Percentiles rank a stretch among this genome's conserved stretches.
Evolutionary conservation across 1,284 basidiomycete genomes (phyloP).

Genomic region (Agroathelia rolfsii): DNA sequence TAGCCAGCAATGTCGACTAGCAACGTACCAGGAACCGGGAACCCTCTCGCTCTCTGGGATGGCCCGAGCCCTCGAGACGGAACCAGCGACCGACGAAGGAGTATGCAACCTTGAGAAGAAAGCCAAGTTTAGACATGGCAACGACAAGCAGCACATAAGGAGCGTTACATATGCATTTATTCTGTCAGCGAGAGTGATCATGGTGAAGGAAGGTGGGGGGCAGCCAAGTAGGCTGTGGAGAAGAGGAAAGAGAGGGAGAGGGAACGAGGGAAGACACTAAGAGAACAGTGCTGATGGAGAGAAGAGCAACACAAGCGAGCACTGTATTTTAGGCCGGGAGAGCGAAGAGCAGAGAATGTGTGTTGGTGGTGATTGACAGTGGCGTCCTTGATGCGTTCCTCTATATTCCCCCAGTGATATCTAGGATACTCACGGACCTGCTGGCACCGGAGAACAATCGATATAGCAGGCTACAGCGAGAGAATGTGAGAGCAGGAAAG

Average conservation of each 20-base stretch:
- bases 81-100: constrained; percentile 75
- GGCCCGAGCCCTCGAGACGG: constrained; percentile 75
- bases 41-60: constrained; percentile 62
- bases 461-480: too few relatives aligned
- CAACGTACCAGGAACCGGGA: constrained; percentile 62
- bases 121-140: constrained; percentile 4
- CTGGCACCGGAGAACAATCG: too few relatives aligned
- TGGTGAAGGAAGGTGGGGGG: constrained; percentile 9
- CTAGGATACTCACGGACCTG: too few relatives aligned
- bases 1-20: neutral
- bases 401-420: too few relatives aligned
- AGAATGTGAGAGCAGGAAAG: too few relatives aligned
- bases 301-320: too few relatives aligned
- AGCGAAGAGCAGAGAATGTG: too few relatives aligned
- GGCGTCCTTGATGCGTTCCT: too few relatives aligned
- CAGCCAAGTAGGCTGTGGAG: constrained; percentile 11
- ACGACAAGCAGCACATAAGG: neutral
- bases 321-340: too few relatives aligned
- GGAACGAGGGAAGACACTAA: constrained; percentile 5
- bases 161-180: constrained; percentile 19
- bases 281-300: too few relatives aligned
- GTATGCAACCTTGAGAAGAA: constrained; percentile 46
- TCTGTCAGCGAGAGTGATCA: constrained; percentile 17
- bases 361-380: too few relatives aligned
- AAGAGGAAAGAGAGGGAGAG: constrained; percentile 8